Evolutionary conservation across 163 green algal genomes (phyloP), one percentile per base, ranked within the genome.

Genomic region (Scenedesmus sp.): DNA sequence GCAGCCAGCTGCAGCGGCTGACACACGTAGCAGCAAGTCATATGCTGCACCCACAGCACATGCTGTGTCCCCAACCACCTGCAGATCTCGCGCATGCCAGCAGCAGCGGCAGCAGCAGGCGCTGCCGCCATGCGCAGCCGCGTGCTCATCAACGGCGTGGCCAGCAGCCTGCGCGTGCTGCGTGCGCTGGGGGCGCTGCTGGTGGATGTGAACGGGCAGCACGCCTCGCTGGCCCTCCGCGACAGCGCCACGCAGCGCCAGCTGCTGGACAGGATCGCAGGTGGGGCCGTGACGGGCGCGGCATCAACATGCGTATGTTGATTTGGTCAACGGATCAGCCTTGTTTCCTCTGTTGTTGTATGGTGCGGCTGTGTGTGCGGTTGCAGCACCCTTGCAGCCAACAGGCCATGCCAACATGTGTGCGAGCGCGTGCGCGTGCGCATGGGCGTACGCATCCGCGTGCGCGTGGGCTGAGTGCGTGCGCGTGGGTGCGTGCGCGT

Each of bases 181-280:
- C 93, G 96, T 0, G 93, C 95, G 84, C 61, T 99, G 33, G 96
- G 94, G 3, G 81, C 51, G 0, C 37, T 95, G 76, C 92, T 99
- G 65, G 97, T 98, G 51, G 97, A 99, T 65, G 91, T 97, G 22
- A 99, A 99, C 89, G 97, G 96, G 0, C 97, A 99, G 87, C 91
- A 98, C 56, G 92, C 94, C 10, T 89, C 93, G 0, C 87, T 94
- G 51, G 91, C 92, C 0, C 94, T 99, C 0, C 90, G 93, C 53
- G 93, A 96, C 76, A 30, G 82, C 12, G 89, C 35, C 53, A 94
- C 84, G 33, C 97, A 99, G 94, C 91, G 98, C 33, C 88, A 86
- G 15, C 86, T 99, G 81, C 94, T 99, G 83, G 97, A 99, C 85
- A 88, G 94, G 33, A 93, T 98, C 5, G 96, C 97, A 1, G 92